Base-by-base conservation (phyloP, 106 monocot species). In the Allium fistulosum region DNA sequence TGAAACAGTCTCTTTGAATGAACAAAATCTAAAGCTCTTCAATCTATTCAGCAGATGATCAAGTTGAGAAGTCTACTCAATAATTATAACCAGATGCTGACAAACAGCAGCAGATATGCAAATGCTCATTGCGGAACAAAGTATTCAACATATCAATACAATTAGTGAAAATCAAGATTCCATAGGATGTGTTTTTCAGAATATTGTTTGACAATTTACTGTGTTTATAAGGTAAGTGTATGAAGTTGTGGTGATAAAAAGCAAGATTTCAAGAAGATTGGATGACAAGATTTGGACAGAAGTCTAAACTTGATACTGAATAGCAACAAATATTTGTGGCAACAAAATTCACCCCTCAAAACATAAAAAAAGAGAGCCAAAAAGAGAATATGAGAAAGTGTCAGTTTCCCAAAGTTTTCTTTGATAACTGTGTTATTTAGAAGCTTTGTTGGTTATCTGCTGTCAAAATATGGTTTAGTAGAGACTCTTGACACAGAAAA, bases 391-490 rank as follows among this genome's bases (percentile, higher is more conserved):
- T 11, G 10, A 6, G 26, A 61, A 28, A 37, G 37, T 37, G 37
- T 37, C 37, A 1, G 37, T 37, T 37, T 37, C 37, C 37, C 37
- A 62, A 62, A 22, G 15, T 62, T 62, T 18, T 17, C 22, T 8
- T n/a, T 26, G 11, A 57, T 48, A 11, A 57, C 11, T 51, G 7
- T 48, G 7, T 45, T 63, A 76, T 60, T 53, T 26, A 71, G 76
- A 76, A 70, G 77, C 65, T 58, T 11, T 63, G 27, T 66, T 53
- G 75, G 50, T 8, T 37, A 72, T 66, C 59, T 58, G 71, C 63
- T 57, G 47, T 61, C 73, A 67, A 65, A 16, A 73, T 63, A 57
- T 28, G 63, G 70, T 63, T 26, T 15, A 27, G 50, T 52, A 67
- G 52, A 67, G 67, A 53, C 22, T 53, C 52, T 26, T 51, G 49